Evolutionary conservation across 2,329 filamentous ascomycete species (phyloP).

Genomic region (Exophiala spinifera): DNA sequence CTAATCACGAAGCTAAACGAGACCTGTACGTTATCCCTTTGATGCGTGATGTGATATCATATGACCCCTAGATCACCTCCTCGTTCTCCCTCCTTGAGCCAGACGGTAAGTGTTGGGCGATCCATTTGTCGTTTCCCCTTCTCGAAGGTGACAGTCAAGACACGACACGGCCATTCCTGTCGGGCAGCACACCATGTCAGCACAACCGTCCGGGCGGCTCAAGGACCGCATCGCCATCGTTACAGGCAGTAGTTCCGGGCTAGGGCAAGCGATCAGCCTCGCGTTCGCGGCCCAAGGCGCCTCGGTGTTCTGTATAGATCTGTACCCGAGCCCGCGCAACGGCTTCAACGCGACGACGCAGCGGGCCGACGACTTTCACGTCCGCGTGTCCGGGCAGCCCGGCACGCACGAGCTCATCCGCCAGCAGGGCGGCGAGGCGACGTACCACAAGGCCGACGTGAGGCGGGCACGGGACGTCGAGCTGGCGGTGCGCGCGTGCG

Average conservation of each 20-base stretch:
- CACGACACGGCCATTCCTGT: neutral
- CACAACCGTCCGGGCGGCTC: constrained; percentile 12
- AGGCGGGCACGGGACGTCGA: constrained; percentile 20
- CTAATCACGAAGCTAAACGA: too few species aligned
- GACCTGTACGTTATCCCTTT: neutral
- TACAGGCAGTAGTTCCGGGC: constrained; percentile 77
- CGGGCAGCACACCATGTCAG: neutral
- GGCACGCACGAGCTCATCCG: constrained; percentile 26
- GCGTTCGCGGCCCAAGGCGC: constrained; percentile 69
- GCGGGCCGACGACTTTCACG: constrained; percentile 14
- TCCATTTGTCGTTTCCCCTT: neutral
- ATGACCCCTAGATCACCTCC: neutral
- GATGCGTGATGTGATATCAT: neutral
- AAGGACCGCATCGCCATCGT: constrained; percentile 67
- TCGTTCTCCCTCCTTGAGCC: too few species aligned
- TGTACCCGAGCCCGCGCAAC: constrained; percentile 17
- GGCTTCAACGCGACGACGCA: constrained; percentile 13
- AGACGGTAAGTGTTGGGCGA: too few species aligned
- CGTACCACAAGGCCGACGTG: constrained; percentile 22
- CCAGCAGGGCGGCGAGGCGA: constrained; percentile 16
- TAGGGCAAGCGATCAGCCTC: constrained; percentile 69
- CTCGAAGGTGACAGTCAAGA: neutral
- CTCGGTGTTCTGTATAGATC: constrained; percentile 41
- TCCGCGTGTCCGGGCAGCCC: constrained; percentile 13
- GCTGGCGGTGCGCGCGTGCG: constrained; percentile 20